Base-by-base conservation (phyloP, 495 filamentous ascomycete species). In the Tuber umbilicatum region DNA sequence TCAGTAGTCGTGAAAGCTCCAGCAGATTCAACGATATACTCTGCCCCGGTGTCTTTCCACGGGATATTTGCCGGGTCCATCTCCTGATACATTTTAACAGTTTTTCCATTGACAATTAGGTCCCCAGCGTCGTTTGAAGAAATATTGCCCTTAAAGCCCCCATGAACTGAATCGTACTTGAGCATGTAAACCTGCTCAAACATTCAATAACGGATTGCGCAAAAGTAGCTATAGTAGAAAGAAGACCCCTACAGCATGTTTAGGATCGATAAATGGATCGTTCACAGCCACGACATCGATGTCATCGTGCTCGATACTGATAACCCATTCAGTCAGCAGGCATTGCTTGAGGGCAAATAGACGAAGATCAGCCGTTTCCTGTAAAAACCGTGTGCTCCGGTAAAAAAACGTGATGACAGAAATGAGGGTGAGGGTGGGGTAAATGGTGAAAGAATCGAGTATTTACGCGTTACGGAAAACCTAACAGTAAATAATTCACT, bases 1-100 rank as follows among this genome's bases (percentile, higher is more conserved):
- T 97, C 95, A 79, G 87, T 92, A 86, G 94, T 97, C 87, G 95
- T 99, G 92, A 99, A 99, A 82, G 98, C 95, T 90, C 95, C 95
- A 73, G 95, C 98, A 73, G 95, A 97, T 89, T 99, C 95, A 84
- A 99, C 93, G 79, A 99, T 88, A 89, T 99, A 99, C 83, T 92
- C 90, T 82, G 93, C 95, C 78, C 93, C 94, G 80, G 92, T 91
- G 81, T 93, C 88, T 74, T 82, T 86, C 95, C 95, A 99, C 84
- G 93, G 94, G 86, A 99, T 99, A 86, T 87, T 86, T 83, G 91
- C 85, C 81, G 95, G 96, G 87, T 98, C 93, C 79, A 90, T 89
- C 91, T 97, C 93, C 73, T 88, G 89, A 91, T 94, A 97, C 90
- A 99, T 97, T 86, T 90, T 90, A 88, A 99, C 88, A 82, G 87